Evolutionary conservation across 2,329 filamentous ascomycete species (phyloP).

Genomic region (Calonectria fujianensis): DNA sequence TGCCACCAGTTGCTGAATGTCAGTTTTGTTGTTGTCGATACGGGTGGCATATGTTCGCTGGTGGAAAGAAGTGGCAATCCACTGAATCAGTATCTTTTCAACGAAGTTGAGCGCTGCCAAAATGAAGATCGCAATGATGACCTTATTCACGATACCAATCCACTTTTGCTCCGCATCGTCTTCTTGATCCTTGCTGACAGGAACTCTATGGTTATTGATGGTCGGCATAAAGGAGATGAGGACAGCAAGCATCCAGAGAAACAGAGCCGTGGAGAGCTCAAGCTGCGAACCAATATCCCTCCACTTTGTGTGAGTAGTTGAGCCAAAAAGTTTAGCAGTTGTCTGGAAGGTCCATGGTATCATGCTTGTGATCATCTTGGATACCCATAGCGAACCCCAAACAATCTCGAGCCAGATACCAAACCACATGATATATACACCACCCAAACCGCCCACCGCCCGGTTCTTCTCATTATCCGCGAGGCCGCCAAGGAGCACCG

Average conservation of each 20-base stretch:
- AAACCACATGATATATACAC: slow-evolving; percentile 90
- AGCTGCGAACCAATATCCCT: slow-evolving; percentile 89
- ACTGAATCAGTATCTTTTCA: slow-evolving; percentile 95
- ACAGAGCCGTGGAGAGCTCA: slow-evolving; percentile 89
- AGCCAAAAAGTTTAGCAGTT: slow-evolving; percentile 82
- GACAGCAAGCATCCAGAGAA: slow-evolving; percentile 93
- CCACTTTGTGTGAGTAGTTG: slow-evolving; percentile 95
- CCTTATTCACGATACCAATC: slow-evolving; percentile 88
- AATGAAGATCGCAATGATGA: slow-evolving; percentile 90
- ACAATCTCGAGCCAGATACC: slow-evolving; percentile 96
- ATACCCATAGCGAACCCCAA: slow-evolving; percentile 93
- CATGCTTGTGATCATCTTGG: slow-evolving; percentile 71
- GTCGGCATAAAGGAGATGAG: slow-evolving; percentile 91
- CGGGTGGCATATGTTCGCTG: slow-evolving; percentile 91
- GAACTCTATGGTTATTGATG: slow-evolving; percentile 76
- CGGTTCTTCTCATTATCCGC: slow-evolving; percentile 62
- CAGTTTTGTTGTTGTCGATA: slow-evolving; percentile 94
- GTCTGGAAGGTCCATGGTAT: slow-evolving; percentile 68
- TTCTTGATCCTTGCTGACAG: slow-evolving; percentile 54
- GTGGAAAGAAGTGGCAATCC: slow-evolving; percentile 96
- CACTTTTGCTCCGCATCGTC: slow-evolving; percentile 76
- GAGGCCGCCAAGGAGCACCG: slow-evolving; percentile 66
- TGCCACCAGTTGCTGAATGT: slow-evolving; percentile 78
- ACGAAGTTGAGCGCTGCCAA: slow-evolving; percentile 86
- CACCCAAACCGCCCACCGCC: slow-evolving; percentile 79